phyloP scores from a whole-genome alignment of 192 early-diverging fungal species.

The Phlyctochytrium arcticum region DNA sequence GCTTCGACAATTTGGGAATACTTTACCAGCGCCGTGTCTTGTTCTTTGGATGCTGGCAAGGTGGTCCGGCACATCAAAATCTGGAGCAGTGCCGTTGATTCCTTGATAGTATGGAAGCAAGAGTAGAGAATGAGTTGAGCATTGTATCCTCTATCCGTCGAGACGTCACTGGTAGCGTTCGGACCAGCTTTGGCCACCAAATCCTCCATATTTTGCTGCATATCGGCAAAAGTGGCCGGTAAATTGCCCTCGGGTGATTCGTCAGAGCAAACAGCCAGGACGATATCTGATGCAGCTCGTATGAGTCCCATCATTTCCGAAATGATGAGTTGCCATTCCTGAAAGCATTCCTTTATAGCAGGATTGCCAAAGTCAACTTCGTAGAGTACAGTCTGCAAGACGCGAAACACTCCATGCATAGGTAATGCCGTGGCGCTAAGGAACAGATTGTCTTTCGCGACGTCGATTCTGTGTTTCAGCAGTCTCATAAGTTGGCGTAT shows the following conservation, averaged over 20 bases:
- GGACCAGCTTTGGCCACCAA: slow-evolving; percentile 30
- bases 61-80: slow-evolving; percentile 46
- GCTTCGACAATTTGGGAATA: slow-evolving; percentile 30
- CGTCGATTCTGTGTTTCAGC: slow-evolving; percentile 42
- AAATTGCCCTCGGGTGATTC: slow-evolving; percentile 75
- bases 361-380: slow-evolving; percentile 17
- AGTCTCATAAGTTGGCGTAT: slow-evolving; percentile 47
- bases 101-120: slow-evolving; percentile 91
- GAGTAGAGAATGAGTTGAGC: slow-evolving; percentile 85
- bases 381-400: slow-evolving; percentile 44
- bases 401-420: slow-evolving; percentile 56
- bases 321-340: slow-evolving; percentile 16
- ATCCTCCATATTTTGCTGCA: slow-evolving; percentile 37
- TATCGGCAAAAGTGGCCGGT: slow-evolving; percentile 71
- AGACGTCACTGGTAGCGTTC: slow-evolving; percentile 27
- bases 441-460: slow-evolving; percentile 44
- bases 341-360: neutral
- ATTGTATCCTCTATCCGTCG: slow-evolving; percentile 52
- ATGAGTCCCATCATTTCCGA: slow-evolving; percentile 9
- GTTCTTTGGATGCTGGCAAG: slow-evolving; percentile 17
- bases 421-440: slow-evolving; percentile 44
- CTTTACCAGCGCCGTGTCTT: slow-evolving; percentile 7
- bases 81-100: slow-evolving; percentile 58
- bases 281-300: slow-evolving; percentile 18
- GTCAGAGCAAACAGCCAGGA: slow-evolving; percentile 32